A percentile compares a stretch with the other conserved stretches of the same genome.
Conservation (phyloP, 2,329 filamentous ascomycete genomes). For the Cercospora berteroae region DNA sequence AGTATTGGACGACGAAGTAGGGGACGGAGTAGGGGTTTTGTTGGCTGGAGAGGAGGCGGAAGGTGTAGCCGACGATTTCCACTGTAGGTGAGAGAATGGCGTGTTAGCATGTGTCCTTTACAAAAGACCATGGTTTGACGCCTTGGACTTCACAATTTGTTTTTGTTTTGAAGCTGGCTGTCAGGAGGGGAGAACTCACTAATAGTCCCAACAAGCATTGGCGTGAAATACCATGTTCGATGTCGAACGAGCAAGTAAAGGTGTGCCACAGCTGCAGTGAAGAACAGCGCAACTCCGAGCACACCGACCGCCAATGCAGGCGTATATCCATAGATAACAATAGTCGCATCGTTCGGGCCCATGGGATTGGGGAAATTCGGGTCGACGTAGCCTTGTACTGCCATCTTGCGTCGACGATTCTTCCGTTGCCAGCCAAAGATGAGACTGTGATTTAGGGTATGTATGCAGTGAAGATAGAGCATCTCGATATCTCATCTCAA, state of each 20-base stretch:
- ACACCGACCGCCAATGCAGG: slow-evolving; percentile 48
- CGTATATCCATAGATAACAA: slow-evolving; percentile 54
- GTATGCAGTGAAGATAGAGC: no score
- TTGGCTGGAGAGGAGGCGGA: slow-evolving; percentile 50
- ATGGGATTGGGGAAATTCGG: slow-evolving; percentile 54
- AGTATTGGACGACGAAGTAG: slow-evolving; percentile 59
- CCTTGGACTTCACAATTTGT: no score
- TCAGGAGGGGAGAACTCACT: no score
- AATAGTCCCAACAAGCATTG: slow-evolving; percentile 46
- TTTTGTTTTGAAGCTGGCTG: no score
- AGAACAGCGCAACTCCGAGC: slow-evolving; percentile 48
- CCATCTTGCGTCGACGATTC: no score
- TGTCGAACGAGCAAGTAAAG: slow-evolving; percentile 37
- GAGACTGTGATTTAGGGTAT: no score
- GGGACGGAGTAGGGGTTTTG: slow-evolving; percentile 54
- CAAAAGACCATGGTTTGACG: no score
- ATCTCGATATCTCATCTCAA: background rate
- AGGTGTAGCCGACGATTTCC: slow-evolving; percentile 53
- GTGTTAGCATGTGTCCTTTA: background rate
- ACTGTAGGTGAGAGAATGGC: slow-evolving; percentile 31
- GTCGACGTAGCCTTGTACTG: slow-evolving; percentile 46
- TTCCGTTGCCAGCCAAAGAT: no score
- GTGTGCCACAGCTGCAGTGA: slow-evolving; percentile 44
- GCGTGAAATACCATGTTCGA: slow-evolving; percentile 50
- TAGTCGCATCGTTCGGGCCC: slow-evolving; percentile 47